These are phyloP conservation scores for Torulaspora quercuum DNA, from an alignment of 805 yeast species.

Conservation along the genomic window DNA sequence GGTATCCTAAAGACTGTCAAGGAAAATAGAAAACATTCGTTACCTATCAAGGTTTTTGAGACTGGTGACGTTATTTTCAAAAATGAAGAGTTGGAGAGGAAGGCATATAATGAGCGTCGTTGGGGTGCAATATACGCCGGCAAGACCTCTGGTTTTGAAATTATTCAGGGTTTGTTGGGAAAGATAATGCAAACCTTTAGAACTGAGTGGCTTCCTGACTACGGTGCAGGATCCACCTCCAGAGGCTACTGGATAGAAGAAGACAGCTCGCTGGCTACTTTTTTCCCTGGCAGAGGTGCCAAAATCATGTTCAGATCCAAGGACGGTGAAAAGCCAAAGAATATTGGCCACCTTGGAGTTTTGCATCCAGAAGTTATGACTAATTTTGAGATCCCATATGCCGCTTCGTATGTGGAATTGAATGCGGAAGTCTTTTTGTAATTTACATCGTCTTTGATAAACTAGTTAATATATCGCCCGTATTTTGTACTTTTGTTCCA, in stretches of 20 bases:
- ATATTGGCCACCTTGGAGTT: conserved; percentile 86
- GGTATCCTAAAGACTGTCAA: conserved; percentile 92
- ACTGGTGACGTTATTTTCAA: conserved; percentile 92
- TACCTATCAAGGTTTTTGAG: conserved; percentile 94
- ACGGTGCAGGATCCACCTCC: conserved; percentile 42
- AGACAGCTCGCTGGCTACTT: conserved; percentile 62
- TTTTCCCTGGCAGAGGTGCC: conserved; percentile 98
- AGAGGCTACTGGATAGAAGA: conserved; percentile 89
- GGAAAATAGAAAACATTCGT: conserved; percentile 92
- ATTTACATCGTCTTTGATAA: conserved; percentile 18
- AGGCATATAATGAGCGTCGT: conserved; percentile 86
- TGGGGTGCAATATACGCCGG: conserved; percentile 96
- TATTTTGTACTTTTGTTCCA: neutral
- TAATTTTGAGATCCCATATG: conserved; percentile 85
- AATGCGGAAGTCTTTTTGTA: conserved; percentile 83
- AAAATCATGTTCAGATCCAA: conserved; percentile 68
- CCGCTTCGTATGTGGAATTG: conserved; percentile 87
- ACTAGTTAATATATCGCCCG: conserved; percentile 3
- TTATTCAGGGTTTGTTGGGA: conserved; percentile 89
- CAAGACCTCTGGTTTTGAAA: conserved; percentile 91
- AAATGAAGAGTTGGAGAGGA: conserved; percentile 74
- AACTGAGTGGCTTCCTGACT: conserved; percentile 70
- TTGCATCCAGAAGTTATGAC: conserved; percentile 91
- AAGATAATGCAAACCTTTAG: conserved; percentile 95
- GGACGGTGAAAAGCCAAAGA: conserved; percentile 53